Conservation (phyloP, 106 monocot genomes). For the Chionographis japonica region DNA sequence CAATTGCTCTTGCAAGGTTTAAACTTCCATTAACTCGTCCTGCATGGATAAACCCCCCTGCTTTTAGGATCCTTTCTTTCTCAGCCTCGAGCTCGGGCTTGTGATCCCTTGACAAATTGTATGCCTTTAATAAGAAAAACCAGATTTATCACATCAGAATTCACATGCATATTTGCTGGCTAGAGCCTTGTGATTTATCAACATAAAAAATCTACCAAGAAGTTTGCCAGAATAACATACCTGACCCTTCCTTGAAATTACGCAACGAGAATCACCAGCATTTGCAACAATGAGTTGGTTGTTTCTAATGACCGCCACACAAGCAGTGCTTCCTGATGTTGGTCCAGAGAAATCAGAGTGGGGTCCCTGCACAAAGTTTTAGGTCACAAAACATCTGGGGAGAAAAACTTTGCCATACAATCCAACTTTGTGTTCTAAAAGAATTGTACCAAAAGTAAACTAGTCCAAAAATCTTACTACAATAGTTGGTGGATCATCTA, state of each 20-base stretch:
- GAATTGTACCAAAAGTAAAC: too few species aligned
- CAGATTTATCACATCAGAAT: neutral
- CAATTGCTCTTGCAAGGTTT: slow-evolving; percentile 90
- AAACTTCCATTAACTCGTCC: slow-evolving; percentile 95
- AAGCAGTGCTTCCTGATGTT: slow-evolving; percentile 86
- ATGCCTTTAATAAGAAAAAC: slow-evolving; percentile 46
- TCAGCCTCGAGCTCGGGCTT: slow-evolving; percentile 88
- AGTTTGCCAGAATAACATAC: slow-evolving; percentile 20
- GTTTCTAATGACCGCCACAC: slow-evolving; percentile 86
- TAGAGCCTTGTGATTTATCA: neutral
- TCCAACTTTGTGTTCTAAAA: too few species aligned
- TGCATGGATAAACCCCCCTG: slow-evolving; percentile 89
- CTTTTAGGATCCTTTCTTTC: slow-evolving; percentile 86
- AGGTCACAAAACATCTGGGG: neutral
- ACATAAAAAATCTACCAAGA: too few species aligned
- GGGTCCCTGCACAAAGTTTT: slow-evolving; percentile 58
- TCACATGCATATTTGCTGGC: neutral
- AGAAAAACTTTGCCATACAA: neutral
- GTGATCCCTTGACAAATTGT: slow-evolving; percentile 92
- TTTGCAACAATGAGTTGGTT: slow-evolving; percentile 88
- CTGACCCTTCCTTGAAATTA: slow-evolving; percentile 93
- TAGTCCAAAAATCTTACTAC: too few species aligned
- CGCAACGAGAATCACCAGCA: slow-evolving; percentile 99
- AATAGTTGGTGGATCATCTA: too few species aligned
- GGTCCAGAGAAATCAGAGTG: slow-evolving; percentile 94